A percentile compares a stretch with the other conserved stretches of the same genome.
Conservation (phyloP, 139 green algal species). For the Asterochloris sp. region DNA sequence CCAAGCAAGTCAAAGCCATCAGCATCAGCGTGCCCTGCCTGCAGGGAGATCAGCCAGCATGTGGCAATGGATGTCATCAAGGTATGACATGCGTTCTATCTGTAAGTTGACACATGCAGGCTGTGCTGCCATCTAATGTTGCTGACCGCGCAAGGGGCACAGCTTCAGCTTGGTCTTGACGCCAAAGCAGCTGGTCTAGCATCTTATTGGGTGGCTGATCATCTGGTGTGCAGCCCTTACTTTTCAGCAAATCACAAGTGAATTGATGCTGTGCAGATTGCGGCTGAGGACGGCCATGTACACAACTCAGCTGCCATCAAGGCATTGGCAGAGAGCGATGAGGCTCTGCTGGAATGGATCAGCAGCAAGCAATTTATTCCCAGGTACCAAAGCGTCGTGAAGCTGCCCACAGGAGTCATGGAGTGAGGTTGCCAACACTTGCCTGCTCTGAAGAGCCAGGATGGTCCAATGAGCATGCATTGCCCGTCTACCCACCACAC, state of each 20-base stretch:
- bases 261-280: background rate
- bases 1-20: background rate
- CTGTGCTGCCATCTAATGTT: too few relatives aligned
- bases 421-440: background rate
- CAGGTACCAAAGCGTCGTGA: constrained; percentile 10
- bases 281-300: constrained; percentile 19
- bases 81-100: too few relatives aligned
- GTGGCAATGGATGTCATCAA: constrained; percentile 21
- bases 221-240: too few relatives aligned
- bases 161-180: too few relatives aligned
- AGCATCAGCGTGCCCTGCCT: background rate
- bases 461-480: too few relatives aligned
- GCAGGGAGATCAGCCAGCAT: constrained; percentile 21
- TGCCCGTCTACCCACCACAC: too few relatives aligned
- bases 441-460: too few relatives aligned
- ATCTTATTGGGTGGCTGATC: too few relatives aligned
- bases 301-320: background rate
- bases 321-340: constrained; percentile 12
- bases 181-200: too few relatives aligned
- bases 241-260: too few relatives aligned
- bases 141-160: too few relatives aligned
- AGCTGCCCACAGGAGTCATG: constrained; percentile 12
- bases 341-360: constrained; percentile 14
- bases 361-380: constrained; percentile 12
- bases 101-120: too few relatives aligned